These are phyloP conservation scores for Gnomoniopsis sp. DNA, from an alignment of 2,329 filamentous ascomycete genomes.

Conservation along the genomic window DNA sequence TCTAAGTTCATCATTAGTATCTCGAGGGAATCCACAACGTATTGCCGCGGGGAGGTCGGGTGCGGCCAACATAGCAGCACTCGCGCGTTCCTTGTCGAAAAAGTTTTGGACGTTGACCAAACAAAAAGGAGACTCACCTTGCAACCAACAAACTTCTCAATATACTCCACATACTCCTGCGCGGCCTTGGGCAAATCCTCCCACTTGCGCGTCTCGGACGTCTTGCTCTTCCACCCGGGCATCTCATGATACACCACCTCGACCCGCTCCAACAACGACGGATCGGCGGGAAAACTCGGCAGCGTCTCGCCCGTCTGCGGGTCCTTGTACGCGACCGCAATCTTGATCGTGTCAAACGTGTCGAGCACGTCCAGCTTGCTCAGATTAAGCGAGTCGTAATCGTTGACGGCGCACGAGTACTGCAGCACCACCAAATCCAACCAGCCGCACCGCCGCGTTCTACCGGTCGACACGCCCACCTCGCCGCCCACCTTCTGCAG, in stretches of 20 bases:
- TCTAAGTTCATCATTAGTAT: slow-evolving; percentile 17
- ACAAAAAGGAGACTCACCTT: slow-evolving; percentile 23
- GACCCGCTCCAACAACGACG: slow-evolving; percentile 52
- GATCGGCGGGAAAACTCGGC: slow-evolving; percentile 63
- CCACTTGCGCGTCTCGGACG: slow-evolving; percentile 56
- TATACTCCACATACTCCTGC: slow-evolving; percentile 60
- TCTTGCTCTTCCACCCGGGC: slow-evolving; percentile 66
- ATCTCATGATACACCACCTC: slow-evolving; percentile 67
- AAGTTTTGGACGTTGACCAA: slow-evolving; percentile 13
- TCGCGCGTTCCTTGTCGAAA: slow-evolving; percentile 13
- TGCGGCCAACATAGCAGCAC: no score
- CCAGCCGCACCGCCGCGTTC: slow-evolving; percentile 55
- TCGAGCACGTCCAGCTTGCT: slow-evolving; percentile 70
- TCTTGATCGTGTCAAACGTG: slow-evolving; percentile 69
- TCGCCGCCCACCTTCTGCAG: slow-evolving; percentile 38
- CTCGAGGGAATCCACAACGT: no score
- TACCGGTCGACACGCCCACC: slow-evolving; percentile 43
- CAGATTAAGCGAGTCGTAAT: slow-evolving; percentile 61
- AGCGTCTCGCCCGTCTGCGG: slow-evolving; percentile 43
- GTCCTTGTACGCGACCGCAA: slow-evolving; percentile 67
- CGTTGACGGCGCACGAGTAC: slow-evolving; percentile 60
- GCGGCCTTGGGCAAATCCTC: slow-evolving; percentile 63
- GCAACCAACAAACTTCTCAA: slow-evolving; percentile 63
- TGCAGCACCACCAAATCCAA: slow-evolving; percentile 66
- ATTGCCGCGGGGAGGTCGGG: no score